phyloP scores from a whole-genome alignment of 2,329 filamentous ascomycete species.

The Zalaria sp. region DNA sequence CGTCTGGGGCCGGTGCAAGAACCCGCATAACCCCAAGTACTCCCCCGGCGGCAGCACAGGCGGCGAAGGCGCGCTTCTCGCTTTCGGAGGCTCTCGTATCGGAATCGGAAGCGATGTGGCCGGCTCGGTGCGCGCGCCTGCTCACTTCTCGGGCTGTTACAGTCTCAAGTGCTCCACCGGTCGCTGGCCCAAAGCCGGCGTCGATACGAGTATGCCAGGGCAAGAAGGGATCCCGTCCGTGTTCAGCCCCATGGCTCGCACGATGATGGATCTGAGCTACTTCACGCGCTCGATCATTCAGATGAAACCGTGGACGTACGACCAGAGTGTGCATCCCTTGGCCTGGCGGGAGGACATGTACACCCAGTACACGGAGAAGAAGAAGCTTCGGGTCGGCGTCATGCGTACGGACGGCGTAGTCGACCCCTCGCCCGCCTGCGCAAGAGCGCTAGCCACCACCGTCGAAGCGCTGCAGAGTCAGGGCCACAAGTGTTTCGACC shows the following conservation, averaged over 20 bases:
- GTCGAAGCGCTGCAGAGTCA: slow-evolving; percentile 52
- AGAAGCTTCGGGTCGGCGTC: slow-evolving; percentile 57
- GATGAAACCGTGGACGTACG: slow-evolving; percentile 82
- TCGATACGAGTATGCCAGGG: slow-evolving; percentile 78
- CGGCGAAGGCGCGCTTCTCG: slow-evolving; percentile 70
- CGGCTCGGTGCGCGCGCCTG: slow-evolving; percentile 73
- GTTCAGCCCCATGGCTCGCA: slow-evolving; percentile 85
- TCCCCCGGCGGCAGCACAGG: slow-evolving; percentile 82
- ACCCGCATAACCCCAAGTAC: slow-evolving; percentile 73
- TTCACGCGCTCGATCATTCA: slow-evolving; percentile 65
- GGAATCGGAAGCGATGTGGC: slow-evolving; percentile 87
- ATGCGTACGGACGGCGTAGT: slow-evolving; percentile 62
- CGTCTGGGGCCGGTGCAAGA: slow-evolving; percentile 70
- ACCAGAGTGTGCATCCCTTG: slow-evolving; percentile 75
- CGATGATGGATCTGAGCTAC: slow-evolving; percentile 67
- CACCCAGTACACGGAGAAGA: slow-evolving; percentile 47
- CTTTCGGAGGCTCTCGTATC: slow-evolving; percentile 67
- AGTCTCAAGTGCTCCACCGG: slow-evolving; percentile 76
- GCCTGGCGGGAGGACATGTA: slow-evolving; percentile 55
- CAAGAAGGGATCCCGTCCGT: slow-evolving; percentile 83
- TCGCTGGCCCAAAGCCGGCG: slow-evolving; percentile 75
- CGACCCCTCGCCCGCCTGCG: slow-evolving; percentile 73
- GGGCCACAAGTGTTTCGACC: slow-evolving; percentile 60
- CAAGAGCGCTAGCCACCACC: slow-evolving; percentile 57
- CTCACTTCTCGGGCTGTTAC: slow-evolving; percentile 83